These are phyloP conservation scores for Colletotrichum sp. DNA, from an alignment of 2,329 filamentous ascomycete species.

Conservation along the genomic window DNA sequence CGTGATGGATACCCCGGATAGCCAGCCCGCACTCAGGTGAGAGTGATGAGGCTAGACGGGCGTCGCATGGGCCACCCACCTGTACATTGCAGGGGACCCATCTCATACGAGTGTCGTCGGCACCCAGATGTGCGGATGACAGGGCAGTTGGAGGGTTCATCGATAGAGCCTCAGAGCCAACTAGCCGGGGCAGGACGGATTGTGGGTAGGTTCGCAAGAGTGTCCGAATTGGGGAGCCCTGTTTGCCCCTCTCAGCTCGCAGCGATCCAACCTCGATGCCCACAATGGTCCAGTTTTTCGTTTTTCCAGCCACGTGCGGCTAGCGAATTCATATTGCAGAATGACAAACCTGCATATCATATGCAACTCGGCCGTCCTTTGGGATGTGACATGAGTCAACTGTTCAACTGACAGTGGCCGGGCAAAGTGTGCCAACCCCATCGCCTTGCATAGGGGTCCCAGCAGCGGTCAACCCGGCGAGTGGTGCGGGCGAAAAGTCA, in stretches of 20 bases:
- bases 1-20: slow-evolving; percentile 1
- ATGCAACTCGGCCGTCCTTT: neutral
- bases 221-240: slow-evolving; percentile 6
- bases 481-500: neutral
- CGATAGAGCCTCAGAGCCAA: slow-evolving; percentile 10
- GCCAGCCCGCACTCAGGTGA: neutral
- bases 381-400: neutral
- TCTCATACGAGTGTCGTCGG: neutral
- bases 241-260: neutral
- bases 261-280: neutral
- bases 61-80: neutral
- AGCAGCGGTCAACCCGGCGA: slow-evolving; percentile 1
- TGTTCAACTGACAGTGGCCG: neutral
- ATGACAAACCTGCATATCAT: neutral
- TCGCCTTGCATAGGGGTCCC: neutral
- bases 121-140: neutral
- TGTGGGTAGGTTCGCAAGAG: slow-evolving; percentile 17
- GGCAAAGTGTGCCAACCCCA: neutral
- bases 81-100: slow-evolving; percentile 12
- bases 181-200: neutral
- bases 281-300: neutral
- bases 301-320: neutral
- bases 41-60: neutral
- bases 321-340: neutral
- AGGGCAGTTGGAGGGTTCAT: neutral